Evolutionary conservation across 257 asterid species (phyloP).

Genomic region (Eustoma russellianum): DNA sequence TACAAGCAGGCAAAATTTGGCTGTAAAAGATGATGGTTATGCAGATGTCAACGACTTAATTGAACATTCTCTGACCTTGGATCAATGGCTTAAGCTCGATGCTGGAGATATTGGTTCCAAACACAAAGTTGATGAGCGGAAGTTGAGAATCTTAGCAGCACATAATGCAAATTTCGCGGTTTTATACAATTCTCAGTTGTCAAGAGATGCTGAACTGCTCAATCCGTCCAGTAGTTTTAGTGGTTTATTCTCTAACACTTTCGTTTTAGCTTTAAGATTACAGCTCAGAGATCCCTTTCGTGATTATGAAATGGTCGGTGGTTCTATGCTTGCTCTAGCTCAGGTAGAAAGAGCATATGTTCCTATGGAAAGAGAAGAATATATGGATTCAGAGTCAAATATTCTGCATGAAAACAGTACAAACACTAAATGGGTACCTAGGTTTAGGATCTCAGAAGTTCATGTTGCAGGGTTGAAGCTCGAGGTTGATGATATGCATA

Average conservation of each 20-base stretch:
- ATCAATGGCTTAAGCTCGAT: constrained; percentile 53
- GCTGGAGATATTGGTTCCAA: constrained; percentile 21
- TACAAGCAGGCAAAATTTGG: constrained; percentile 11
- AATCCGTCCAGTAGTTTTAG: constrained; percentile 6
- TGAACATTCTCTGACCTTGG: constrained; percentile 36
- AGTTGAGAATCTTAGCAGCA: constrained; percentile 25
- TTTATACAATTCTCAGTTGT: constrained; percentile 6
- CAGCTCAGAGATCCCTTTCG: constrained; percentile 82
- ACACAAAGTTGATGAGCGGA: constrained; percentile 21
- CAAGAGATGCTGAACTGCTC: constrained; percentile 8
- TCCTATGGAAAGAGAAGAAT: constrained; percentile 9
- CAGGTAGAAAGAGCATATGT: constrained; percentile 34
- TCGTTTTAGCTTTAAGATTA: constrained; percentile 51
- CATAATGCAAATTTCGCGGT: constrained; percentile 23
- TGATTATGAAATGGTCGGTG: constrained; percentile 57
- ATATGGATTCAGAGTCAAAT: constrained; percentile 8
- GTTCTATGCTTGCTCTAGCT: constrained; percentile 55
- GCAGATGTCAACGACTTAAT: constrained; percentile 34
- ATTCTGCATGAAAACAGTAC: constrained; percentile 13
- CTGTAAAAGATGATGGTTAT: constrained; percentile 13
- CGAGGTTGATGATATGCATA: constrained; percentile 21
- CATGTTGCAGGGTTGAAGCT: constrained; percentile 53
- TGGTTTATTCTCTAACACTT: constrained; percentile 24
- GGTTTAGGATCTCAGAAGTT: constrained; percentile 44
- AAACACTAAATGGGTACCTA: constrained; percentile 17